phyloP scores from a whole-genome alignment of 2,329 filamentous ascomycete species.

The Ploettnerulaceae sp. region DNA sequence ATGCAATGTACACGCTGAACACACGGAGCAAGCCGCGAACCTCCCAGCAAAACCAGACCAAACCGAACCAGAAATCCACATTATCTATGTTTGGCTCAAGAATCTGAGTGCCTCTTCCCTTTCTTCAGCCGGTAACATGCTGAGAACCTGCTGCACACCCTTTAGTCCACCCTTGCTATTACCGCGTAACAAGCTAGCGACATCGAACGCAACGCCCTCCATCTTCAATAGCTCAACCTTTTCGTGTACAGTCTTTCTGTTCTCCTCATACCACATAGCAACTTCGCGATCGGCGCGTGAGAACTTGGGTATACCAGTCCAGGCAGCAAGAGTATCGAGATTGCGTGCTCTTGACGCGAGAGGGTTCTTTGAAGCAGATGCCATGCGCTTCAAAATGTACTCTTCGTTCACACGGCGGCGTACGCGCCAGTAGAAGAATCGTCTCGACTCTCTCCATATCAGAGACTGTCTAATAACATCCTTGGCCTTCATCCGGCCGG shows the following conservation, averaged over 20 bases:
- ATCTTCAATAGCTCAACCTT: constrained; percentile 83
- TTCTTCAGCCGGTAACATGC: constrained; percentile 83
- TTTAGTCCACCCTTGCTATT: constrained; percentile 69
- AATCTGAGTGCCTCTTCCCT: constrained; percentile 53
- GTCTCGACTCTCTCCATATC: constrained; percentile 81
- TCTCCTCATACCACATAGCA: constrained; percentile 93
- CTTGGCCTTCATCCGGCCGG: constrained; percentile 98
- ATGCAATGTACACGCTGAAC: constrained; percentile 12
- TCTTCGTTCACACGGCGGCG: constrained; percentile 96
- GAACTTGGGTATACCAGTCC: constrained; percentile 75
- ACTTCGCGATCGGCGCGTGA: constrained; percentile 76
- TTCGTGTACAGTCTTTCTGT: constrained; percentile 73
- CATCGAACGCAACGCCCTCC: constrained; percentile 64
- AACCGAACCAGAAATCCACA: background rate
- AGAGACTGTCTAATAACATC: constrained; percentile 80
- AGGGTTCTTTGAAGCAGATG: constrained; percentile 40
- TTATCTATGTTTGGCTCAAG: constrained; percentile 24
- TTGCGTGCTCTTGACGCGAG: constrained; percentile 56
- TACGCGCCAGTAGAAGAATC: constrained; percentile 99
- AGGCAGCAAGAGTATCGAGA: constrained; percentile 72
- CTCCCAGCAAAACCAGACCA: background rate
- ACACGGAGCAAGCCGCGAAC: background rate
- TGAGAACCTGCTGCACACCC: constrained; percentile 80
- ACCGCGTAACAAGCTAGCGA: constrained; percentile 62
- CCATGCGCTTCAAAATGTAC: constrained; percentile 90